phyloP scores from a whole-genome alignment of 2,329 filamentous ascomycete genomes.

The Stachybotrys echinatus region DNA sequence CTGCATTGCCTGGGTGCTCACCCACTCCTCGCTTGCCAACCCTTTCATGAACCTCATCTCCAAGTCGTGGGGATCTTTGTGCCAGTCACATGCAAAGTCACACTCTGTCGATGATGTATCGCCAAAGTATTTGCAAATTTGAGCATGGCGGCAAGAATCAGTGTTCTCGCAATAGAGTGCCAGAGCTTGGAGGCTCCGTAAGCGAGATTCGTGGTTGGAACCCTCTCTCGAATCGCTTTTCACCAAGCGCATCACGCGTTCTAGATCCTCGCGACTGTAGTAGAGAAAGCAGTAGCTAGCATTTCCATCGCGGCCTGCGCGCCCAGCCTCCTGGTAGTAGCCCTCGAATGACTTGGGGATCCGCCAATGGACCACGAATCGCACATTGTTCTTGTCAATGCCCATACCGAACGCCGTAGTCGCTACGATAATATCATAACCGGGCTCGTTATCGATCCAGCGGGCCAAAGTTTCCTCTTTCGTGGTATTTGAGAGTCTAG shows the following conservation, averaged over 20 bases:
- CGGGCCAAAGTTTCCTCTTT: conserved; percentile 66
- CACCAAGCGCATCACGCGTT: conserved; percentile 60
- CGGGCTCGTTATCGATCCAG: conserved; percentile 68
- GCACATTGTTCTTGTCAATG: conserved; percentile 91
- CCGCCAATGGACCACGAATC: conserved; percentile 93
- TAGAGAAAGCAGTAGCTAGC: conserved; percentile 85
- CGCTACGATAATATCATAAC: conserved; percentile 88
- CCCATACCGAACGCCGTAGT: conserved; percentile 98
- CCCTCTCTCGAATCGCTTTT: conserved; percentile 37
- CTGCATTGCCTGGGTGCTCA: conserved; percentile 57
- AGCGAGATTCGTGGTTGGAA: conserved; percentile 42
- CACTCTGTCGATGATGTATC: conserved; percentile 56
- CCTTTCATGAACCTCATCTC: conserved; percentile 51
- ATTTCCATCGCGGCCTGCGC: conserved; percentile 84
- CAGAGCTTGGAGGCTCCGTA: conserved; percentile 62
- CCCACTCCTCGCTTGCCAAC: conserved; percentile 56
- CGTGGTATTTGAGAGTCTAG: conserved; percentile 59
- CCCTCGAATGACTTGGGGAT: conserved; percentile 92
- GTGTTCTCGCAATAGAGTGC: conserved; percentile 79
- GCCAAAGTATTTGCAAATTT: conserved; percentile 74
- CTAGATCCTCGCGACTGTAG: conserved; percentile 82
- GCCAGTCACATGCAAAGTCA: conserved; percentile 73
- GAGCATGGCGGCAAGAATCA: conserved; percentile 65
- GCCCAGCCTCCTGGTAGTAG: conserved; percentile 92
- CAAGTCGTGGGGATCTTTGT: conserved; percentile 60